Percentiles rank a stretch among this genome's conserved stretches.
Evolutionary conservation across 1,139 yeast species (phyloP).

Genomic region (Scheffersomyces illinoinensis): DNA sequence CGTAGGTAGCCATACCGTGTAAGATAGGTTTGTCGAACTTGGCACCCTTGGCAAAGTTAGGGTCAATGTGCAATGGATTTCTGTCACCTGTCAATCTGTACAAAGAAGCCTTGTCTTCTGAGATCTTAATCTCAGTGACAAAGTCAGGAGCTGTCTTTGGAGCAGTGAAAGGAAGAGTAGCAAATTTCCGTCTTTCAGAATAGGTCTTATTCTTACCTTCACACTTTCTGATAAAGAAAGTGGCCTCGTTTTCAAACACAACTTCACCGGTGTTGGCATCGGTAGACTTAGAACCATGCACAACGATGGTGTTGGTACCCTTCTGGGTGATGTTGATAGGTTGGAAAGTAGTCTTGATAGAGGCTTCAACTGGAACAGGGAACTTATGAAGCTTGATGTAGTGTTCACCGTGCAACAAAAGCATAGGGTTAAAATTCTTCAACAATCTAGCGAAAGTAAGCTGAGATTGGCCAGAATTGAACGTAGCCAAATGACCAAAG

Average conservation of each 20-base stretch:
- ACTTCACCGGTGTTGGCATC: slow-evolving; percentile 72
- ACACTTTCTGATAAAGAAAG: slow-evolving; percentile 85
- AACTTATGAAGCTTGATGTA: slow-evolving; percentile 75
- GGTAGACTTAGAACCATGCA: slow-evolving; percentile 70
- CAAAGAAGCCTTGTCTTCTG: slow-evolving; percentile 79
- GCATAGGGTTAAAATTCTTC: slow-evolving; percentile 84
- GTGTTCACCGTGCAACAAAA: slow-evolving; percentile 94
- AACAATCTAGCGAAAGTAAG: slow-evolving; percentile 58
- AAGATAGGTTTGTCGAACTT: slow-evolving; percentile 84
- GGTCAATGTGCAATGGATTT: slow-evolving; percentile 95
- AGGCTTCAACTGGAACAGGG: slow-evolving; percentile 78
- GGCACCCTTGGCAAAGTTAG: slow-evolving; percentile 85
- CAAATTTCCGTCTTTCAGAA: slow-evolving; percentile 54
- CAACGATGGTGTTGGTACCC: slow-evolving; percentile 84
- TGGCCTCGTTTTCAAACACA: slow-evolving; percentile 79
- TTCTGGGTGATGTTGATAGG: slow-evolving; percentile 83
- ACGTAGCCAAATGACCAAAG: slow-evolving; percentile 82
- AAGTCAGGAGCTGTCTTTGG: slow-evolving; percentile 73
- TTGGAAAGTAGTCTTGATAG: slow-evolving; percentile 57
- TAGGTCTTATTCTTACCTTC: slow-evolving; percentile 59
- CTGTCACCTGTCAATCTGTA: slow-evolving; percentile 93
- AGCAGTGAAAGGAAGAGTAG: slow-evolving; percentile 64
- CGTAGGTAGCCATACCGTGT: slow-evolving; percentile 91
- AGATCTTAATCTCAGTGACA: slow-evolving; percentile 58
- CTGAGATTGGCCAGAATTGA: slow-evolving; percentile 52